Evolutionary conservation across 495 filamentous ascomycete species (phyloP), one percentile per base, ranked within the genome.

Genomic region (Paragyromitra xinjiangensis): DNA sequence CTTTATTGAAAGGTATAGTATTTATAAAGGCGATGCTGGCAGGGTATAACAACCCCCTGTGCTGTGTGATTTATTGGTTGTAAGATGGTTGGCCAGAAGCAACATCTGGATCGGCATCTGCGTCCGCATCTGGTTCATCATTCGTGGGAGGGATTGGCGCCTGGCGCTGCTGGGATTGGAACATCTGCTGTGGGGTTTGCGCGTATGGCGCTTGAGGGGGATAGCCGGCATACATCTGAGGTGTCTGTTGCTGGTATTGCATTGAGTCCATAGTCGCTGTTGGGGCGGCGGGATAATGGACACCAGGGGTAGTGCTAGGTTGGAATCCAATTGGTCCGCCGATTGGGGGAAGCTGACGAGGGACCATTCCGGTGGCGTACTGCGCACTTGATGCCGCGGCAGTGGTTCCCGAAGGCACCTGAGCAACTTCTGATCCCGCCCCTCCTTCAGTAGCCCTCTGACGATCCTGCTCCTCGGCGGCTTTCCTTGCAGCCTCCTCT

Each of bases 401-500:
- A 16, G 80, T 40, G 12, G 71, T 44, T 12, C 69, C 74, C 42
- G 74, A 55, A 19, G 80, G 64, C 44, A 78, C 56, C 55, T 82
- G 80, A 29, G 45, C 39, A 61, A 67, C 80, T 40, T 76, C 79
- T 29, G 71, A 59, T 29, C 69, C 70, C 16, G 67, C 48, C 5
- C 69, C 80, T 12, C 75, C 69, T 40, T 82, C 81, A 37, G 59
- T 55, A 45, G 53, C 59, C 16, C 81, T 68, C 56, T 69, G 69
- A 26, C 81, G 81, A 22, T 71, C 70, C 42, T 73, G 78, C 78
- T 98, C 95, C 79, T 98, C 95, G 4, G 93, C 92, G 24, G 91
- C 92, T 88, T 98, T 98, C 79, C 95, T 92, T 82, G 87, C 86
- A 70, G 89, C 90, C 71, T 98, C 95, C 80, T 98, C 95, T 84